Evolutionary conservation across 306 rosid species (phyloP).

Genomic region (Cicer arietinum): DNA sequence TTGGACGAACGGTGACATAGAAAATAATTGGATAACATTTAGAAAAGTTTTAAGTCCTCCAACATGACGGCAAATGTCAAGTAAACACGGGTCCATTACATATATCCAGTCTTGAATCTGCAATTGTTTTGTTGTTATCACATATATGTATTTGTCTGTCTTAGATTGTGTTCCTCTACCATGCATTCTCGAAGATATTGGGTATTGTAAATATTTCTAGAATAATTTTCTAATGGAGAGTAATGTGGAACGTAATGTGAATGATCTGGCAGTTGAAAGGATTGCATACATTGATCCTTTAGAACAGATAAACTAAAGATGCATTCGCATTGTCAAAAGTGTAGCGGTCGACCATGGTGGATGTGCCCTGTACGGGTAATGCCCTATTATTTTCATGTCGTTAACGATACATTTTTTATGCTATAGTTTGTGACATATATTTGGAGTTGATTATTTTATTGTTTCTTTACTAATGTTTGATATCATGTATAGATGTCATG

Average conservation of each 20-base stretch:
- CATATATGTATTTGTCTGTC: conserved; percentile 25
- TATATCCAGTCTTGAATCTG: neutral
- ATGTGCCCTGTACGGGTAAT: no score
- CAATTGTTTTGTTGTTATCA: neutral
- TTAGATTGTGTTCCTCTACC: conserved; percentile 82
- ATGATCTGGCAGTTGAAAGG: conserved; percentile 88
- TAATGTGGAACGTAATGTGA: conserved; percentile 62
- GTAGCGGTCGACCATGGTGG: no score
- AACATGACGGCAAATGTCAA: neutral
- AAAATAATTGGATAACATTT: neutral
- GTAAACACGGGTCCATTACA: neutral
- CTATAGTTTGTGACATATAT: neutral
- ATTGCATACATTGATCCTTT: conserved; percentile 76
- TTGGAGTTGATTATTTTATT: neutral
- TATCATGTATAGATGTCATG: conserved; percentile 64
- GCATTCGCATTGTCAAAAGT: conserved; percentile 42
- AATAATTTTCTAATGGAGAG: conserved; percentile 61
- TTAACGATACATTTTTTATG: no score
- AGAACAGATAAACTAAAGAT: conserved; percentile 72
- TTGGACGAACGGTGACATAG: neutral
- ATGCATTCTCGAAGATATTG: conserved; percentile 62
- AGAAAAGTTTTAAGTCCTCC: neutral
- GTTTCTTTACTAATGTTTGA: conserved; percentile 12
- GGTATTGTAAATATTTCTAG: conserved; percentile 94
- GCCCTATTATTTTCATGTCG: no score